A percentile compares a stretch with the other conserved stretches of the same genome.
Conservation (phyloP, 2,329 filamentous ascomycete genomes). For the Tolypocladium nubicola region DNA sequence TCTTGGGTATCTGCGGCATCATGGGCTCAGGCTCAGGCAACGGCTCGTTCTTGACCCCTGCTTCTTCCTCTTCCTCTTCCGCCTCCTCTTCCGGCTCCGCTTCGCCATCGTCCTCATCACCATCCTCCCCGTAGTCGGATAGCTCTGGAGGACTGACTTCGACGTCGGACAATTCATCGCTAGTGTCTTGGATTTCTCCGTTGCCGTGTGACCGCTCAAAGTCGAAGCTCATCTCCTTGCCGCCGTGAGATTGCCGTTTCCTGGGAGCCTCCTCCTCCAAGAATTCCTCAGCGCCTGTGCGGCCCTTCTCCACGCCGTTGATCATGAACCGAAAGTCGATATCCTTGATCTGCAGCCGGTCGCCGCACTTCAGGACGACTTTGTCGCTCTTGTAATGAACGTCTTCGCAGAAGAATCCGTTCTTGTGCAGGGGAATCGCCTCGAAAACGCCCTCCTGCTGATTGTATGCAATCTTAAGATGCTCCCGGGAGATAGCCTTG, state of each 20-base stretch:
- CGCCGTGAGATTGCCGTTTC: constrained; percentile 41
- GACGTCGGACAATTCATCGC: constrained; percentile 38
- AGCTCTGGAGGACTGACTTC: constrained; percentile 29
- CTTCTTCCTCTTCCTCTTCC: constrained; percentile 10
- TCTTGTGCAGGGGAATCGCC: constrained; percentile 48
- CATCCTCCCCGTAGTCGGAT: constrained; percentile 21
- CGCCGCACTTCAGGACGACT: constrained; percentile 51
- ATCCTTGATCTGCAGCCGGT: constrained; percentile 61
- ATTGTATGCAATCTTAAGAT: constrained; percentile 64
- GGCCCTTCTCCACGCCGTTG: constrained; percentile 48
- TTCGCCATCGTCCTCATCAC: constrained; percentile 15
- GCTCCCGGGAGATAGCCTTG: constrained; percentile 63
- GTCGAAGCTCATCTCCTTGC: constrained; percentile 64
- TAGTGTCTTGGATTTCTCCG: constrained; percentile 45
- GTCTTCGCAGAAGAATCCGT: constrained; percentile 60
- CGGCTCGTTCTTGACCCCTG: constrained; percentile 18
- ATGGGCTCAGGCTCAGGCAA: constrained; percentile 22
- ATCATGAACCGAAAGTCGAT: constrained; percentile 59
- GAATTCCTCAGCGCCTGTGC: constrained; percentile 47
- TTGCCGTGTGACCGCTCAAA: constrained; percentile 54
- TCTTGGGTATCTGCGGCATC: constrained; percentile 43
- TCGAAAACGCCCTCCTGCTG: constrained; percentile 52
- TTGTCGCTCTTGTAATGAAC: constrained; percentile 43
- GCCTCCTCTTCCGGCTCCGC: constrained; percentile 8
- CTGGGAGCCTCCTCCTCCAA: constrained; percentile 39